Conservation (phyloP, 2,329 filamentous ascomycete species). For the Aspergillus proliferans region DNA sequence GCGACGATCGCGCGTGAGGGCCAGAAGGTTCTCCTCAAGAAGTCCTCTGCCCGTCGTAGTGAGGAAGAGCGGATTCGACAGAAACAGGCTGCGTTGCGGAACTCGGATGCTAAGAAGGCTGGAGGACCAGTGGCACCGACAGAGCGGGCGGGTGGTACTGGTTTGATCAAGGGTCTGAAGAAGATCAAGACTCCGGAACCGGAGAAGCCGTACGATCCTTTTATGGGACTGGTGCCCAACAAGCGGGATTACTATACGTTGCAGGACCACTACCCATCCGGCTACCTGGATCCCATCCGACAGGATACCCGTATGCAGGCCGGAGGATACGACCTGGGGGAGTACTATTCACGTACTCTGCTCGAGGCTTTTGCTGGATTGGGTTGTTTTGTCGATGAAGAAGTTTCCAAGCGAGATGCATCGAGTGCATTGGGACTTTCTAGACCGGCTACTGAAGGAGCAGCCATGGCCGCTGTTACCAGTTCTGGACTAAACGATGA, state of each 20-base stretch:
- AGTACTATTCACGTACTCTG: slow-evolving; percentile 75
- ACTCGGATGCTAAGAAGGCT: slow-evolving; percentile 25
- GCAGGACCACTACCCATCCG: slow-evolving; percentile 65
- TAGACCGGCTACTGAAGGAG: slow-evolving; percentile 22
- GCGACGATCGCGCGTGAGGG: slow-evolving; percentile 48
- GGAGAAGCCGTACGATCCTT: slow-evolving; percentile 80
- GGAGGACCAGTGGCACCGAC: slow-evolving; percentile 11
- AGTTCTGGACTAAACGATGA: background rate
- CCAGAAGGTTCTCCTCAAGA: slow-evolving; percentile 62
- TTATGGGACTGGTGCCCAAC: slow-evolving; percentile 62
- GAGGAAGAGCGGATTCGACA: slow-evolving; percentile 44
- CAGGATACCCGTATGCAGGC: slow-evolving; percentile 62
- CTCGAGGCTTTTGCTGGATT: slow-evolving; percentile 87
- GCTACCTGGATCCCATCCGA: slow-evolving; percentile 63
- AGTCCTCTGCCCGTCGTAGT: slow-evolving; percentile 57
- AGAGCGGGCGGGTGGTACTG: slow-evolving; percentile 20
- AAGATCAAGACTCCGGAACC: slow-evolving; percentile 54
- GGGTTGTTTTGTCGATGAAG: slow-evolving; percentile 79
- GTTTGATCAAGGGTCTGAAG: slow-evolving; percentile 73
- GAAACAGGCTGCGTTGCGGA: slow-evolving; percentile 39
- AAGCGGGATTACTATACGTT: slow-evolving; percentile 64
- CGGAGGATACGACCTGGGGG: slow-evolving; percentile 75
- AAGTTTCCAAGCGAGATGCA: slow-evolving; percentile 39
- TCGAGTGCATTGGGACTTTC: slow-evolving; percentile 11
- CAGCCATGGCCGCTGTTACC: slow-evolving; percentile 22